Evolutionary conservation across 2,329 filamentous ascomycete species (phyloP).

Genomic region (Apiospora marii): DNA sequence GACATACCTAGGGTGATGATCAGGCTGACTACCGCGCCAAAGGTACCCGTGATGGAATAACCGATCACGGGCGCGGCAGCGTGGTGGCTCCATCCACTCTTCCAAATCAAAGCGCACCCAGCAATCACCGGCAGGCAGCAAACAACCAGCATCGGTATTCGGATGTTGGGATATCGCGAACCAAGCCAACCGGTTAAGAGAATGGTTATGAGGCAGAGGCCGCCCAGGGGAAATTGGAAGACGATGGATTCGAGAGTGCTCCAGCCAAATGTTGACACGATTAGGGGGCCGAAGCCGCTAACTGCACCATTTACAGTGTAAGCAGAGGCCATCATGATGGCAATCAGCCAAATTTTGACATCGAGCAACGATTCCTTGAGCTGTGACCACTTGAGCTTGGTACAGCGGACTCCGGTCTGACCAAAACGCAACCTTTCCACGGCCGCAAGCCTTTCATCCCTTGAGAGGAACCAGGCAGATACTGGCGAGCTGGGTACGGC

Average conservation of each 20-base stretch:
- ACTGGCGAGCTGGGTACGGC: constrained; percentile 71
- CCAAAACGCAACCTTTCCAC: constrained; percentile 69
- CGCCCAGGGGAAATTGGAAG: constrained; percentile 78
- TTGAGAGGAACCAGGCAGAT: constrained; percentile 72
- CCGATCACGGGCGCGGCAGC: constrained; percentile 73
- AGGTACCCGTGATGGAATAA: constrained; percentile 77
- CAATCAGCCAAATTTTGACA: constrained; percentile 69
- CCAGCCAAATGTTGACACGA: constrained; percentile 76
- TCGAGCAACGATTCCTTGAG: constrained; percentile 66
- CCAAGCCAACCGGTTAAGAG: constrained; percentile 71
- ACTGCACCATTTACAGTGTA: constrained; percentile 78
- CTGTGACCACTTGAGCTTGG: constrained; percentile 66
- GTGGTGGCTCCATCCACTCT: constrained; percentile 67
- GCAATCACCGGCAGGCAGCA: constrained; percentile 79
- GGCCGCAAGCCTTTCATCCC: constrained; percentile 68
- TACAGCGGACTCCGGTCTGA: constrained; percentile 70
- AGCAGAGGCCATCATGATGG: constrained; percentile 73
- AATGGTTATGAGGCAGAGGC: constrained; percentile 71
- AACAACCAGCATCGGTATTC: constrained; percentile 68
- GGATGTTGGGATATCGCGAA: constrained; percentile 66
- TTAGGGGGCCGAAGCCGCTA: constrained; percentile 74
- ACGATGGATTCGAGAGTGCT: constrained; percentile 70
- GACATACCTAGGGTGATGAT: constrained; percentile 62
- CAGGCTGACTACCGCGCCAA: constrained; percentile 72
- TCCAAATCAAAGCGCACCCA: constrained; percentile 80